Evolutionary conservation across 2,329 filamentous ascomycete genomes (phyloP), one percentile per base, ranked within the genome.

Genomic region (Botrytis porri): DNA sequence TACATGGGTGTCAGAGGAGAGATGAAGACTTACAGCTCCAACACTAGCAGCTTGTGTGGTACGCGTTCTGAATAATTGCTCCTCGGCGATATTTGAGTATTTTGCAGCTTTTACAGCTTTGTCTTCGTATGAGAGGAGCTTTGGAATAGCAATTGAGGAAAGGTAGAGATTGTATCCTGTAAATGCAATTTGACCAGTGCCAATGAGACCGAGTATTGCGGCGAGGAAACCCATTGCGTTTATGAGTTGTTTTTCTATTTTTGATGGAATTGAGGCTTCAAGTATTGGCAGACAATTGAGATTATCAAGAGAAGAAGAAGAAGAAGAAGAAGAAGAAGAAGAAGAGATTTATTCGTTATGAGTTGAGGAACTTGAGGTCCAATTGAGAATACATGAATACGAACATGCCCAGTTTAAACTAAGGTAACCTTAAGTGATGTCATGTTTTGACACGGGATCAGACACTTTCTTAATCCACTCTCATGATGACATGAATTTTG

Each of bases 121-220:
- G n/a, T 82, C 79, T 76, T 86, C 84, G 76, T 86, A 86, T 69
- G 81, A 81, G 45, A 80, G 81, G 7, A 86, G 81, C 73, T 84
- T 84, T 54, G 77, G 81, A 76, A 85, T 83, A 62, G 84, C 82
- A 63, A 81, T 77, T 74, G 82, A 83, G 70, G 83, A 83, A 25
- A 84, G 80, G 71, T 81, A 81, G 61, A 81, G 82, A 75, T 83
- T 84, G 76, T 84, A 86, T 63, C 76, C 79, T n/a, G 81, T 79
- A 45, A 85, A 81, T 25, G 79, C 76, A 25, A 82, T 79, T 75
- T 85, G 84, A 43, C 60, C 70, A 14, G 61, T 45, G 61, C 60
- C 39, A n/a, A 71, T 51, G 45, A 71, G 61, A 41, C 65, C n/a
- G n/a, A 69, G 37, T 22, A 69, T 43, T 43, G 48, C 65, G n/a